phyloP scores from a whole-genome alignment of 768 basidiomycete species.

The Lyophyllum decastes region DNA sequence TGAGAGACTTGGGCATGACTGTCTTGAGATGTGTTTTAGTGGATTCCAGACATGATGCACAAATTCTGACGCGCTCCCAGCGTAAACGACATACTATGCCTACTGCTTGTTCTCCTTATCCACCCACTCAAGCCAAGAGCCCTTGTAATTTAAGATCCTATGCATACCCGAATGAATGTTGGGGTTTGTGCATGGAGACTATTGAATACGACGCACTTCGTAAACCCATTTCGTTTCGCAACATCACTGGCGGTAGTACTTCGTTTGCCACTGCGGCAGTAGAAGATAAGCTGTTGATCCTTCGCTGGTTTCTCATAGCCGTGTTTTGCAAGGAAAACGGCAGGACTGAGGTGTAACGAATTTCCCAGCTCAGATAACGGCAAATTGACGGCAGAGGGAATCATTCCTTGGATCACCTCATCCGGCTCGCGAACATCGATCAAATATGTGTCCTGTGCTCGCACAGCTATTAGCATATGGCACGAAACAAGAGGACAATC shows the following conservation, averaged over 20 bases:
- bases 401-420: constrained; percentile 89
- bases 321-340: constrained; percentile 59
- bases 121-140: constrained; percentile 90
- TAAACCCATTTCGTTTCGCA: constrained; percentile 79
- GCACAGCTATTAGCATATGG: constrained; percentile 9
- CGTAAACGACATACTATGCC: neutral
- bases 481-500: neutral
- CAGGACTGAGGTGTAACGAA: constrained; percentile 58
- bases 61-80: no score
- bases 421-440: constrained; percentile 94
- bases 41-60: no score
- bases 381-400: constrained; percentile 89
- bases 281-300: constrained; percentile 81
- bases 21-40: no score
- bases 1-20: no score
- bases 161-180: neutral
- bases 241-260: constrained; percentile 82
- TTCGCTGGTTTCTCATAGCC: constrained; percentile 76
- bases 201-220: constrained; percentile 56
- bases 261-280: constrained; percentile 87
- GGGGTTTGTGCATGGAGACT: neutral
- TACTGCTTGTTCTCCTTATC: constrained; percentile 43
- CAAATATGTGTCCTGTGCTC: constrained; percentile 61
- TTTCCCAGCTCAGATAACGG: constrained; percentile 78
- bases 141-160: constrained; percentile 76